These are phyloP conservation scores for Pythium aquatile DNA, from an alignment of 352 stramenopile genomes.

Conservation along the genomic window DNA sequence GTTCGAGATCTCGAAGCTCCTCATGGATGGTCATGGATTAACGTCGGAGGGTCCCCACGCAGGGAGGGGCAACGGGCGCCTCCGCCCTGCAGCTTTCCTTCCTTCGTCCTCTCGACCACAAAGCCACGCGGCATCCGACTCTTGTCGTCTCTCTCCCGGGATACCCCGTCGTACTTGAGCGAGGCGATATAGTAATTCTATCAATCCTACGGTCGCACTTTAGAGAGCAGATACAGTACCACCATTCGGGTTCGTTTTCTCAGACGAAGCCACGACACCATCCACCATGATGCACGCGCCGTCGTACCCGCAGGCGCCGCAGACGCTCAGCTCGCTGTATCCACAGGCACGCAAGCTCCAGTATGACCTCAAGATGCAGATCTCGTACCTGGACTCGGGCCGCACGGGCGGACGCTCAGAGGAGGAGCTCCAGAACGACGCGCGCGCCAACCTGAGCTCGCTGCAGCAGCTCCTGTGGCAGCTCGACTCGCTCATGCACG, in stretches of 20 bases:
- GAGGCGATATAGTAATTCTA: not conserved
- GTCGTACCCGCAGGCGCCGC: conserved; percentile 20
- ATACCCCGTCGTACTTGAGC: not conserved
- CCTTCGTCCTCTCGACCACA: conserved; percentile 1
- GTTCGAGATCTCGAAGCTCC: too few species aligned
- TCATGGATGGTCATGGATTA: too few species aligned
- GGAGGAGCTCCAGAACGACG: conserved; percentile 62
- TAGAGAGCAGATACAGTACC: not conserved
- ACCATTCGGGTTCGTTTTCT: not conserved
- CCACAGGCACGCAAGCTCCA: conserved; percentile 80
- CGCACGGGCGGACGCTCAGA: conserved; percentile 47
- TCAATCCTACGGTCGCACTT: not conserved
- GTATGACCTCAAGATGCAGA: conserved; percentile 89
- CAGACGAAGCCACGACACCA: conserved; percentile 1
- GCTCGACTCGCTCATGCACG: conserved; percentile 77
- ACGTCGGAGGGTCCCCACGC: too few species aligned
- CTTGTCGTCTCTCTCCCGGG: not conserved
- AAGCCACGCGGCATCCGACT: conserved; percentile 12
- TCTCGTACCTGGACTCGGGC: conserved; percentile 78
- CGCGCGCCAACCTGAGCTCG: conserved; percentile 64
- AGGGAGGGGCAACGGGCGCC: too few species aligned
- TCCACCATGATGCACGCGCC: not conserved
- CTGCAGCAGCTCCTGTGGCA: conserved; percentile 81
- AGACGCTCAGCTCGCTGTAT: conserved; percentile 73
- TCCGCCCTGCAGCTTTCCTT: not conserved